A percentile compares a stretch with the other conserved stretches of the same genome.
phyloP scores from a whole-genome alignment of 2,329 filamentous ascomycete genomes.

The Xylariales sp. region DNA sequence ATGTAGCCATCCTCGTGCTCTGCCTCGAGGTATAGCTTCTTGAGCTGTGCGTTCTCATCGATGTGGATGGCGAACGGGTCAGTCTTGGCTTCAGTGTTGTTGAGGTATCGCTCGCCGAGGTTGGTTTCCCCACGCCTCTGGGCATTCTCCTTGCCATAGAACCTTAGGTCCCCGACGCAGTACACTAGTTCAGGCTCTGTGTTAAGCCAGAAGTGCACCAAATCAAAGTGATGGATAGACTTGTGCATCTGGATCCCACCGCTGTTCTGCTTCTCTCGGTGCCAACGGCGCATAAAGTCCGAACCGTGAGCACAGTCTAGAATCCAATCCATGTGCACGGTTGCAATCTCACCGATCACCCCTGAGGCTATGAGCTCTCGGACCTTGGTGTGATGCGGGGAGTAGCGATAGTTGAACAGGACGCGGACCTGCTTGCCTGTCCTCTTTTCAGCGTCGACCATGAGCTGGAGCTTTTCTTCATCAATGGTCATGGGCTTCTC shows the following conservation, averaged over 20 bases:
- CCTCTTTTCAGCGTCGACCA: slow-evolving; percentile 48
- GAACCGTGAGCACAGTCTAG: slow-evolving; percentile 58
- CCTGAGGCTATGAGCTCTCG: slow-evolving; percentile 48
- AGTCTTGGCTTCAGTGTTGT: slow-evolving; percentile 41
- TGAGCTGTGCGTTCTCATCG: slow-evolving; percentile 46
- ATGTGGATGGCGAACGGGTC: slow-evolving; percentile 59
- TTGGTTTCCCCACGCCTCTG: slow-evolving; percentile 45
- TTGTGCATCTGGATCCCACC: slow-evolving; percentile 59
- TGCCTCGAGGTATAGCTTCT: slow-evolving; percentile 56
- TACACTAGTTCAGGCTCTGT: slow-evolving; percentile 52
- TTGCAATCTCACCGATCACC: slow-evolving; percentile 51
- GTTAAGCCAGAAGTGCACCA: slow-evolving; percentile 59
- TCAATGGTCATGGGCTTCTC: slow-evolving; percentile 65
- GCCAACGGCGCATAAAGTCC: slow-evolving; percentile 62
- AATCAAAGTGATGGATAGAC: slow-evolving; percentile 59
- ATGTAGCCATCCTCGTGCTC: slow-evolving; percentile 61
- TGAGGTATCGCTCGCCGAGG: slow-evolving; percentile 47
- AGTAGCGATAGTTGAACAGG: slow-evolving; percentile 62
- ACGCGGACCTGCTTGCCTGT: slow-evolving; percentile 48
- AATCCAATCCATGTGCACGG: slow-evolving; percentile 61
- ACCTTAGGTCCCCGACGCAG: slow-evolving; percentile 53
- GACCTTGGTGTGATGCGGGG: slow-evolving; percentile 59
- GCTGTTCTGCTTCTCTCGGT: slow-evolving; percentile 56
- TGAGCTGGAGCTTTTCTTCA: slow-evolving; percentile 46
- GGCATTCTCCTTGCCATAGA: slow-evolving; percentile 59